These are phyloP conservation scores for Aspergillus saccharolyticus DNA, from an alignment of 495 filamentous ascomycete species.

Conservation along the genomic window DNA sequence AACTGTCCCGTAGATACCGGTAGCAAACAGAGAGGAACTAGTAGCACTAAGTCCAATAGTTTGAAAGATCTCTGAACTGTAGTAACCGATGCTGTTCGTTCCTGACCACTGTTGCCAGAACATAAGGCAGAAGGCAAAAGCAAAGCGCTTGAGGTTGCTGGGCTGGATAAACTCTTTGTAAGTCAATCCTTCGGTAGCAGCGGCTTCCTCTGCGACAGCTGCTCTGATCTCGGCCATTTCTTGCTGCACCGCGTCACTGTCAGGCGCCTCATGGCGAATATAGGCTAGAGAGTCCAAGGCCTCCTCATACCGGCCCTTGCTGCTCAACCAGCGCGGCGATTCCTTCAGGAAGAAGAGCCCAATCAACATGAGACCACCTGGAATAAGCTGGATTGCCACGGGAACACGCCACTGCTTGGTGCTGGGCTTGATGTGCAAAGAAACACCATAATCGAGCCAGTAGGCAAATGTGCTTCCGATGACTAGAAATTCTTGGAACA, in stretches of 20 bases:
- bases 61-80: slow-evolving; percentile 57
- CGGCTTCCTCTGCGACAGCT: slow-evolving; percentile 44
- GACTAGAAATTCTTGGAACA: slow-evolving; percentile 34
- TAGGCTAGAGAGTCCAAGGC: slow-evolving; percentile 40
- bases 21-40: slow-evolving; percentile 47
- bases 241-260: slow-evolving; percentile 32
- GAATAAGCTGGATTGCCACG: slow-evolving; percentile 49
- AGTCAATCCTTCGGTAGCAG: slow-evolving; percentile 39
- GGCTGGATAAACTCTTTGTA: slow-evolving; percentile 37
- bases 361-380: slow-evolving; percentile 44
- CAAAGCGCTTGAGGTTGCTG: slow-evolving; percentile 40
- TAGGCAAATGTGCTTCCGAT: slow-evolving; percentile 32
- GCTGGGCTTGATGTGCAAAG: slow-evolving; percentile 33
- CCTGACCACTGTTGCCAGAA: slow-evolving; percentile 52
- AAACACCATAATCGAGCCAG: slow-evolving; percentile 52
- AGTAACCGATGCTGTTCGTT: slow-evolving; percentile 49
- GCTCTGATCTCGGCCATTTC: slow-evolving; percentile 64
- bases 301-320: slow-evolving; percentile 40
- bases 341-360: slow-evolving; percentile 50
- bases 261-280: slow-evolving; percentile 37
- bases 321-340: slow-evolving; percentile 53
- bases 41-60: slow-evolving; percentile 43
- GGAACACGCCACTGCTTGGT: slow-evolving; percentile 52
- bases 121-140: slow-evolving; percentile 43
- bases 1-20: slow-evolving; percentile 50